phyloP scores from a whole-genome alignment of 2,329 filamentous ascomycete genomes.

The Moelleriella libera region DNA sequence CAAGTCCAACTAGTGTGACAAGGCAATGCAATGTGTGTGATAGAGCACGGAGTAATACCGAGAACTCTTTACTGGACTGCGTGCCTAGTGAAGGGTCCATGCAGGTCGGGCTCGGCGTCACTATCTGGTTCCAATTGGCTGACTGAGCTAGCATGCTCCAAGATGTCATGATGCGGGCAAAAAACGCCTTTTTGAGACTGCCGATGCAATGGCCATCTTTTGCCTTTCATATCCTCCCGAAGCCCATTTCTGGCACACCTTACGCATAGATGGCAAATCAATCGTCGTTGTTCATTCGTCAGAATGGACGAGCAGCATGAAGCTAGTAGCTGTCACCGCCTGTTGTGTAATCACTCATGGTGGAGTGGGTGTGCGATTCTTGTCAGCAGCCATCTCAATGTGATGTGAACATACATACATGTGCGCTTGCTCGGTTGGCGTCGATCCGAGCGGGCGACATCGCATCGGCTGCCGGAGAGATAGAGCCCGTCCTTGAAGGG shows the following conservation, averaged over 20 bases:
- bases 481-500: not conserved
- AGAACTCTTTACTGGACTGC: too few relatives aligned
- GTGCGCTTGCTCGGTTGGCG: not conserved
- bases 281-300: not conserved
- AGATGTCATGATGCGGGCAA: too few relatives aligned
- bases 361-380: not conserved
- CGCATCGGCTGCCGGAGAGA: not conserved
- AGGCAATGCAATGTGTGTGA: too few relatives aligned
- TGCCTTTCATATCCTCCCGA: not conserved
- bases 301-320: not conserved
- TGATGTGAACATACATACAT: not conserved
- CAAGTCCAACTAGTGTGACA: too few relatives aligned
- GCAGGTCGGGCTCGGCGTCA: too few relatives aligned
- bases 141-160: too few relatives aligned
- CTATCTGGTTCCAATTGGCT: too few relatives aligned
- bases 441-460: not conserved
- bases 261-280: not conserved
- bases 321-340: not conserved
- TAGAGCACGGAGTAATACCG: too few relatives aligned
- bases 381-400: not conserved
- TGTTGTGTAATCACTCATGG: not conserved
- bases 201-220: not conserved
- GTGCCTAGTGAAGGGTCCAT: too few relatives aligned
- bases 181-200: not conserved
- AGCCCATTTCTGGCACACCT: too few relatives aligned